Percentiles rank a stretch among this genome's conserved stretches.
Conservation (phyloP, 2,329 filamentous ascomycete species). For the Westerdykella sp. region DNA sequence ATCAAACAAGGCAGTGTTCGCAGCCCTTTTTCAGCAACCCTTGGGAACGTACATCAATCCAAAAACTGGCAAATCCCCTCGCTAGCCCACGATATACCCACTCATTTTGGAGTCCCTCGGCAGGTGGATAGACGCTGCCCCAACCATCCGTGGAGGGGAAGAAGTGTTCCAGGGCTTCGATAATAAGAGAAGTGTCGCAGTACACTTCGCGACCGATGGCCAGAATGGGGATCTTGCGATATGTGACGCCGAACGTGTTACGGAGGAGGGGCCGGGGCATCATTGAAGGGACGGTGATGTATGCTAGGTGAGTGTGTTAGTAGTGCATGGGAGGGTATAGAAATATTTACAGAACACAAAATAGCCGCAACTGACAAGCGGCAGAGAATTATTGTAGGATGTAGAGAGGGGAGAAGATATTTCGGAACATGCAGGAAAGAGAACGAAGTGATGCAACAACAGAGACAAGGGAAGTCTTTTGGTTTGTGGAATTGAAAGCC, state of each 20-base stretch:
- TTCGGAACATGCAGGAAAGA: too few relatives aligned
- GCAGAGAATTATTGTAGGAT: not conserved
- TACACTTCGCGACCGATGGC: conserved; percentile 31
- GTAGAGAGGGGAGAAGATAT: not conserved
- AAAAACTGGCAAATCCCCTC: conserved; percentile 38
- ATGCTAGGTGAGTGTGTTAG: conserved; percentile 11
- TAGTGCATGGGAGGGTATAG: conserved; percentile 1
- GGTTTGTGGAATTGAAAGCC: too few relatives aligned
- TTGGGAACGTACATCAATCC: conserved; percentile 33
- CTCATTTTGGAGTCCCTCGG: conserved; percentile 14
- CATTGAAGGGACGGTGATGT: conserved; percentile 37
- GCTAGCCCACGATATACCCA: conserved; percentile 33
- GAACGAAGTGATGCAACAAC: too few relatives aligned
- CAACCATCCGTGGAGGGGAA: conserved; percentile 26
- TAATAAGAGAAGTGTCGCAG: conserved; percentile 31
- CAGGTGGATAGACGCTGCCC: conserved; percentile 31
- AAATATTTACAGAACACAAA: not conserved
- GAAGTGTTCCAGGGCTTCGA: conserved; percentile 30
- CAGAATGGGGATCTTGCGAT: conserved; percentile 35
- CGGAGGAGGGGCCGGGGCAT: conserved; percentile 35
- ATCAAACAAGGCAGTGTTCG: not conserved
- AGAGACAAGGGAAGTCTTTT: too few relatives aligned
- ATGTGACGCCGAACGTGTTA: conserved; percentile 33
- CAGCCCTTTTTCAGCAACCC: not conserved
- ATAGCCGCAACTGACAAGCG: not conserved